phyloP scores from a whole-genome alignment of 768 basidiomycete genomes.

The Exsudoporus frostii region DNA sequence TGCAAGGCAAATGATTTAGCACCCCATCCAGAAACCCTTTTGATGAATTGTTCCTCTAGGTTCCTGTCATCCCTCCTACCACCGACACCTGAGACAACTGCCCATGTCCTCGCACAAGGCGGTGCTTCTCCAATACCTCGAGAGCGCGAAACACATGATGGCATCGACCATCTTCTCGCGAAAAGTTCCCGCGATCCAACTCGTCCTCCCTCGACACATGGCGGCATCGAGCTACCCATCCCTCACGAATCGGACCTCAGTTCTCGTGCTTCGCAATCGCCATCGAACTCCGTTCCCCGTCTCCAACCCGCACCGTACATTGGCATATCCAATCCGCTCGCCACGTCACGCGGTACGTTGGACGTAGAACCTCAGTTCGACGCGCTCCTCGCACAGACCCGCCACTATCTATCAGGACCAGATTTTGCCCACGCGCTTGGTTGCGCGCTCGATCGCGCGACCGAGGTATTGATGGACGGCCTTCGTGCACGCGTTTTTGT shows the following conservation, averaged over 20 bases:
- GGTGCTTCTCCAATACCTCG: conserved; percentile 35
- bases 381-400: conserved; percentile 67
- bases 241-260: conserved; percentile 14
- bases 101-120: conserved; percentile 66
- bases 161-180: neutral
- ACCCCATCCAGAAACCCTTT: neutral
- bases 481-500: conserved; percentile 66
- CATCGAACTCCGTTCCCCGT: conserved; percentile 22
- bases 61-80: conserved; percentile 76
- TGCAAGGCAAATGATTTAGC: conserved; percentile 11
- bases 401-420: conserved; percentile 54
- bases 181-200: neutral
- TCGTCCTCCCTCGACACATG: neutral
- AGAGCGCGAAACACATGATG: neutral
- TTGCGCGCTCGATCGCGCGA: conserved; percentile 68
- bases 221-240: neutral
- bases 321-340: neutral
- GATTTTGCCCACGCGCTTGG: conserved; percentile 74
- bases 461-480: conserved; percentile 57
- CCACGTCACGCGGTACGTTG: conserved; percentile 4
- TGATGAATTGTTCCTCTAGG: conserved; percentile 7
- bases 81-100: conserved; percentile 65
- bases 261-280: conserved; percentile 28
- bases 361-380: conserved; percentile 43
- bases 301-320: neutral